A percentile compares a stretch with the other conserved stretches of the same genome.
phyloP scores from a whole-genome alignment of 257 asterid genomes.

The Cynanchum wilfordii region DNA sequence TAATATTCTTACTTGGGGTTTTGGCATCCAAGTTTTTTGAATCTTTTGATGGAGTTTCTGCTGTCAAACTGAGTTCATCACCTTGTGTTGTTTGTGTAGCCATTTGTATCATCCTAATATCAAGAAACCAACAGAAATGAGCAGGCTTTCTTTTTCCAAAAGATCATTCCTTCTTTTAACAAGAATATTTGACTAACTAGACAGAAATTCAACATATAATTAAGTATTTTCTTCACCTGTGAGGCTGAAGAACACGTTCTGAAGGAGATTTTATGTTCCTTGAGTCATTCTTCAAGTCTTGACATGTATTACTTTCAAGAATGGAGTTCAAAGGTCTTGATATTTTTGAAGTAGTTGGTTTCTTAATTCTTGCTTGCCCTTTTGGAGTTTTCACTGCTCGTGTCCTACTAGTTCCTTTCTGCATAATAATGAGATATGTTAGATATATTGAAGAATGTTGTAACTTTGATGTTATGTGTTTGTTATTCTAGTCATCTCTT shows the following conservation, averaged over 20 bases:
- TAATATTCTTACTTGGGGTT: conserved; percentile 18
- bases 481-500: not conserved
- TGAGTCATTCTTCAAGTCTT: conserved; percentile 33
- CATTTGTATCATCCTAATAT: conserved; percentile 28
- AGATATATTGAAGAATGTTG: conserved; percentile 6
- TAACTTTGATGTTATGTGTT: not conserved
- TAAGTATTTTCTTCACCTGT: conserved; percentile 38
- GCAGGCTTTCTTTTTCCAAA: conserved; percentile 1
- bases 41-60: conserved; percentile 38
- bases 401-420: conserved; percentile 29
- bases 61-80: conserved; percentile 45
- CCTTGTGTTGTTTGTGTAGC: conserved; percentile 40
- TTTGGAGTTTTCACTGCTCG: conserved; percentile 24
- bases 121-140: conserved; percentile 23
- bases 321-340: conserved; percentile 9
- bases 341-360: conserved; percentile 27
- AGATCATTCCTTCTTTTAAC: not conserved
- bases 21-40: conserved; percentile 20
- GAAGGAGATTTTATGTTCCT: conserved; percentile 43
- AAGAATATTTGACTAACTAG: not conserved
- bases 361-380: conserved; percentile 33
- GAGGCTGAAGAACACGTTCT: conserved; percentile 32
- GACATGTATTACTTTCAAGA: conserved; percentile 32
- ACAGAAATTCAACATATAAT: not conserved
- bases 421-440: conserved; percentile 17